Conservation (phyloP, 23 red algal genomes). For the Cyanidioschyzon merolae region DNA sequence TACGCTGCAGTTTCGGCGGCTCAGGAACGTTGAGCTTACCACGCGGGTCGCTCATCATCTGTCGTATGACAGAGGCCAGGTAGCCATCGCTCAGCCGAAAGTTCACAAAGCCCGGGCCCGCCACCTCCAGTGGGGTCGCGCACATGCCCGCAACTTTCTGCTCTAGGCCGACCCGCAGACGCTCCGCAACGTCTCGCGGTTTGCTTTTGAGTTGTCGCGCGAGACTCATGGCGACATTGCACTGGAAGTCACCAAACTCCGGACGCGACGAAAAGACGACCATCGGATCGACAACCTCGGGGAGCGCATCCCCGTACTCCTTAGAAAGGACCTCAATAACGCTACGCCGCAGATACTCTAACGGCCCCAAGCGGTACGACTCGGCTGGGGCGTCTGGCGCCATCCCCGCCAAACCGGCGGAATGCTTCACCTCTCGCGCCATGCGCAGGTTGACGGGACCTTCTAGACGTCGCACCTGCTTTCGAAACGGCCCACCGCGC, state of each 20-base stretch:
- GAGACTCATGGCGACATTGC: constrained; percentile 84
- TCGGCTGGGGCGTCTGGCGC: not conserved
- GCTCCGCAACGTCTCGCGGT: constrained; percentile 76
- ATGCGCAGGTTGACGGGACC: too few species aligned
- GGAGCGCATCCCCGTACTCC: not conserved
- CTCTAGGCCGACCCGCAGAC: constrained; percentile 32
- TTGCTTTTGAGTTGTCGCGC: constrained; percentile 44
- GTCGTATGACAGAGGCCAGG: constrained; percentile 37
- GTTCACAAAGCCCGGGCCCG: constrained; percentile 92
- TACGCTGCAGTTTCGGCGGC: constrained; percentile 25
- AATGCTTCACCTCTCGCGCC: too few species aligned
- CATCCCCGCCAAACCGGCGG: not conserved
- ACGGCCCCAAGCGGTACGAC: not conserved
- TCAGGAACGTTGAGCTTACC: constrained; percentile 42
- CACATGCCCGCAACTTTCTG: constrained; percentile 52
- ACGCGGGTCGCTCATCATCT: constrained; percentile 44
- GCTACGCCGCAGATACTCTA: not conserved
- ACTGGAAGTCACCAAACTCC: constrained; percentile 91
- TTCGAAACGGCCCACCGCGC: too few species aligned
- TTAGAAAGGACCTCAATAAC: not conserved
- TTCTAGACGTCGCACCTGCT: too few species aligned
- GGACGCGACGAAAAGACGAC: constrained; percentile 33
- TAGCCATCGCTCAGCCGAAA: constrained; percentile 61
- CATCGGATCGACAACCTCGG: constrained; percentile 48
- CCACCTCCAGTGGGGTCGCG: constrained; percentile 41